phyloP scores from a whole-genome alignment of 208 protist genomes.

The Acanthamoeba royreba region DNA sequence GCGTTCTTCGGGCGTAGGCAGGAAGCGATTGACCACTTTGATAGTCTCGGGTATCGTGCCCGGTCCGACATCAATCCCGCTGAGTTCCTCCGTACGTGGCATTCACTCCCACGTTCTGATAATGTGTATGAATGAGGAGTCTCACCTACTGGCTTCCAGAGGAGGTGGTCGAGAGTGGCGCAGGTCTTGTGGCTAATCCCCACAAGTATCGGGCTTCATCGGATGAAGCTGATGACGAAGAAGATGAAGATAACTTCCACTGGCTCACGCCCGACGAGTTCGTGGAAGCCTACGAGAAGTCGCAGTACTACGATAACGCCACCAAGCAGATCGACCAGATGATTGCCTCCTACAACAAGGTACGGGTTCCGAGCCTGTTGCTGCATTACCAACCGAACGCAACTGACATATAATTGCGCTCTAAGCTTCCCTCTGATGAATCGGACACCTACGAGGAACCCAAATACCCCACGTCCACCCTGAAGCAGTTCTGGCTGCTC shows the following conservation, averaged over 20 bases:
- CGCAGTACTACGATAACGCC: too few species aligned
- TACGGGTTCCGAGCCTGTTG: too few species aligned
- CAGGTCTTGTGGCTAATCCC: not conserved
- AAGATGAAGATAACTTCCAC: not conserved
- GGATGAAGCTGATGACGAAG: not conserved
- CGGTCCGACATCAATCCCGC: conserved; percentile 42
- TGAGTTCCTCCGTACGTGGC: conserved; percentile 54
- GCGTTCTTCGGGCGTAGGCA: not conserved
- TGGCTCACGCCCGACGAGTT: conserved; percentile 4
- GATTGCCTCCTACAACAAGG: too few species aligned
- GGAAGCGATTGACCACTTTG: conserved; percentile 8
- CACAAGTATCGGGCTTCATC: not conserved
- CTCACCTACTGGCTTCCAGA: not conserved
- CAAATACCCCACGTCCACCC: not conserved
- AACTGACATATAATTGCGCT: too few species aligned
- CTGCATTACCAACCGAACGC: too few species aligned
- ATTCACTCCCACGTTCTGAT: not conserved
- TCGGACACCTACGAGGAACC: too few species aligned
- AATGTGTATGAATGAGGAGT: too few species aligned
- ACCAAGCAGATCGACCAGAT: too few species aligned
- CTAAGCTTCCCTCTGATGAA: too few species aligned
- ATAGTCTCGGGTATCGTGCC: not conserved
- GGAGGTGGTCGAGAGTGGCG: not conserved
- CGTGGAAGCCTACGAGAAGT: conserved; percentile 1
- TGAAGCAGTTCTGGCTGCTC: not conserved